Percentiles rank a stretch among this genome's conserved stretches.
phyloP scores from a whole-genome alignment of 2,329 filamentous ascomycete genomes.

The Claviceps purpurea region DNA sequence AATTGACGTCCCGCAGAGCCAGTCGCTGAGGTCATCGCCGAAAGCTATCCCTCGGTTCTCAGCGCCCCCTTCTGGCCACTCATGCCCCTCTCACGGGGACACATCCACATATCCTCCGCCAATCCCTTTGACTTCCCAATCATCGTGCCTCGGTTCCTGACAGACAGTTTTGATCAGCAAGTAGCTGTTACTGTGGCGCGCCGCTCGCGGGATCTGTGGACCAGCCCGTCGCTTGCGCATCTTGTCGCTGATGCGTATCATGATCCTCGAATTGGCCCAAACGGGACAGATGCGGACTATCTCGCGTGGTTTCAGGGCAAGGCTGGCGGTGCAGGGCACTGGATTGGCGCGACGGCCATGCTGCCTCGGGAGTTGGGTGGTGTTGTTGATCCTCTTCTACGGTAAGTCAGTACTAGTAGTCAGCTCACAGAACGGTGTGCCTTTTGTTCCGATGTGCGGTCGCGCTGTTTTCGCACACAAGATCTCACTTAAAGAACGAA shows the following conservation, averaged over 20 bases:
- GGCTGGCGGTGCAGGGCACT: slow-evolving; percentile 10
- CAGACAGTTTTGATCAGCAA: slow-evolving; percentile 11
- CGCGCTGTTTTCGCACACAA: no score
- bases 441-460: background rate
- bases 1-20: slow-evolving; percentile 8
- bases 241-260: slow-evolving; percentile 11
- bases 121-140: slow-evolving; percentile 9
- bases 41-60: slow-evolving; percentile 7
- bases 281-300: slow-evolving; percentile 11
- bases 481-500: background rate
- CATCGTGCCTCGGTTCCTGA: slow-evolving; percentile 11
- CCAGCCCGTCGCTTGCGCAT: slow-evolving; percentile 7
- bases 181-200: slow-evolving; percentile 9
- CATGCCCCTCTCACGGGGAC: slow-evolving; percentile 12
- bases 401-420: slow-evolving; percentile 2
- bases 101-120: slow-evolving; percentile 12
- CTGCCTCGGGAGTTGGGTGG: slow-evolving; percentile 11
- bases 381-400: slow-evolving; percentile 10
- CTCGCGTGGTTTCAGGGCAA: slow-evolving; percentile 7
- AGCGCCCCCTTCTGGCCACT: slow-evolving; percentile 12
- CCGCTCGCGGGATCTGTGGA: slow-evolving; percentile 8
- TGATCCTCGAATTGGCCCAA: slow-evolving; percentile 8
- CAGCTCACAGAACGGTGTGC: background rate
- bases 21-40: slow-evolving; percentile 10
- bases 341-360: slow-evolving; percentile 14